A percentile compares a stretch with the other conserved stretches of the same genome.
phyloP scores from a whole-genome alignment of 2,329 filamentous ascomycete species.

The Chaetomium strumarium region DNA sequence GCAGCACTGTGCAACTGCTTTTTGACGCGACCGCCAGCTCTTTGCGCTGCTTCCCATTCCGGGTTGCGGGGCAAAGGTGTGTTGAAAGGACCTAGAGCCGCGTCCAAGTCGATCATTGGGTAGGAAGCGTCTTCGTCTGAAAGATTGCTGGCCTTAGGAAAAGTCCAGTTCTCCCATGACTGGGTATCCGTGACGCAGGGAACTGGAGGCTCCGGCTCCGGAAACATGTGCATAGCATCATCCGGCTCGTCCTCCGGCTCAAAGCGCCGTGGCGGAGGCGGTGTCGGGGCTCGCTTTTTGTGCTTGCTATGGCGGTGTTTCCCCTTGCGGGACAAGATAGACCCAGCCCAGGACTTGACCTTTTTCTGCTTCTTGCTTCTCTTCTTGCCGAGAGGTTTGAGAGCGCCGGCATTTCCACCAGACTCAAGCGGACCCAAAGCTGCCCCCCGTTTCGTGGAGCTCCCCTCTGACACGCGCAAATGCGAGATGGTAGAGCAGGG shows the following conservation, averaged over 20 bases:
- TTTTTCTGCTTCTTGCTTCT: conserved; percentile 53
- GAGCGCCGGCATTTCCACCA: conserved; percentile 18
- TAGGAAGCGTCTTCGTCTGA: conserved; percentile 60
- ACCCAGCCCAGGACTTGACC: conserved; percentile 67
- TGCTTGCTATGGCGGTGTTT: conserved; percentile 44
- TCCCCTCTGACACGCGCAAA: conserved; percentile 27
- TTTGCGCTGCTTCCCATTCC: conserved; percentile 63
- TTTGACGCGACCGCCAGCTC: conserved; percentile 50
- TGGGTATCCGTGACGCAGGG: conserved; percentile 40
- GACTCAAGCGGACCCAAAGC: conserved; percentile 26
- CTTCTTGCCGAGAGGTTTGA: conserved; percentile 29
- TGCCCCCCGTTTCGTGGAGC: conserved; percentile 34
- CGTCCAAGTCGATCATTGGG: conserved; percentile 89
- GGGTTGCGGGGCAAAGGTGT: conserved; percentile 61
- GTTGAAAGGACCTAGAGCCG: conserved; percentile 86
- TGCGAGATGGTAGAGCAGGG: conserved; percentile 40
- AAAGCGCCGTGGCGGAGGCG: conserved; percentile 33
- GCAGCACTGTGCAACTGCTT: conserved; percentile 72
- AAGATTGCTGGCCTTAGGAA: conserved; percentile 31
- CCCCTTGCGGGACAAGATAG: conserved; percentile 58
- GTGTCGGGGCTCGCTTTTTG: conserved; percentile 42
- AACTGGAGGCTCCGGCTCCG: conserved; percentile 29
- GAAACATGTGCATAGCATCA: conserved; percentile 25
- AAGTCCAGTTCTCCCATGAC: conserved; percentile 34
- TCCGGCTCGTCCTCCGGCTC: conserved; percentile 28